Evolutionary conservation across 2,329 filamentous ascomycete genomes (phyloP).

Genomic region (Sclerotinia subarctica): DNA sequence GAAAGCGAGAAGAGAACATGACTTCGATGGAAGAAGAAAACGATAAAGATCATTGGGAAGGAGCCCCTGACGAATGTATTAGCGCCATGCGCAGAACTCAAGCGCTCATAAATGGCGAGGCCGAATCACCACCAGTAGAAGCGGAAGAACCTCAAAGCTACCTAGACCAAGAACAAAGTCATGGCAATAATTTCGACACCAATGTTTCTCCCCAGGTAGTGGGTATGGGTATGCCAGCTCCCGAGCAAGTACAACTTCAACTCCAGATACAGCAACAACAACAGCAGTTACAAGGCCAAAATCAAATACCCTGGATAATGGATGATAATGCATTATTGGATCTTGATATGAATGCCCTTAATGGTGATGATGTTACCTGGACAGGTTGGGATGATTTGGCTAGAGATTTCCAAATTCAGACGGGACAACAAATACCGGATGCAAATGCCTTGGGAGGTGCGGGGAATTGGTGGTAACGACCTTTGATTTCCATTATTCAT

Average conservation of each 20-base stretch:
- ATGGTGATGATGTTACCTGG: conserved; percentile 37
- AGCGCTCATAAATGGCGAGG: background rate
- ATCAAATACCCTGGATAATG: conserved; percentile 30
- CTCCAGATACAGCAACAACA: conserved; percentile 30
- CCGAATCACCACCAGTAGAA: background rate
- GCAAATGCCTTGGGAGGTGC: conserved; percentile 30
- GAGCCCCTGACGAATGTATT: conserved; percentile 15
- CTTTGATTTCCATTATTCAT: background rate
- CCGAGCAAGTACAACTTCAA: conserved; percentile 31
- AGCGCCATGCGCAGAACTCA: background rate
- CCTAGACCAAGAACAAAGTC: background rate
- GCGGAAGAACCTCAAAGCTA: background rate
- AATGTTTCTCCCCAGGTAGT: conserved; percentile 29
- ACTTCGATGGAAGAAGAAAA: conserved; percentile 27
- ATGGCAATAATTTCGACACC: conserved; percentile 7
- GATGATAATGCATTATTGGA: conserved; percentile 32
- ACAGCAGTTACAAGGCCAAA: conserved; percentile 19
- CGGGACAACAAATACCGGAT: conserved; percentile 21
- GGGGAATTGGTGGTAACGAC: conserved; percentile 35
- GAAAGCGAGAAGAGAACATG: conserved; percentile 51
- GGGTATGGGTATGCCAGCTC: conserved; percentile 30
- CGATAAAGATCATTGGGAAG: conserved; percentile 18
- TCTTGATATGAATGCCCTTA: conserved; percentile 34
- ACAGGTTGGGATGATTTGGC: conserved; percentile 41
- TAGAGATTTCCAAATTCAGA: conserved; percentile 36